A percentile compares a stretch with the other conserved stretches of the same genome.
Conservation (phyloP, 768 basidiomycete species). For the Pleurotus tuoliensis region DNA sequence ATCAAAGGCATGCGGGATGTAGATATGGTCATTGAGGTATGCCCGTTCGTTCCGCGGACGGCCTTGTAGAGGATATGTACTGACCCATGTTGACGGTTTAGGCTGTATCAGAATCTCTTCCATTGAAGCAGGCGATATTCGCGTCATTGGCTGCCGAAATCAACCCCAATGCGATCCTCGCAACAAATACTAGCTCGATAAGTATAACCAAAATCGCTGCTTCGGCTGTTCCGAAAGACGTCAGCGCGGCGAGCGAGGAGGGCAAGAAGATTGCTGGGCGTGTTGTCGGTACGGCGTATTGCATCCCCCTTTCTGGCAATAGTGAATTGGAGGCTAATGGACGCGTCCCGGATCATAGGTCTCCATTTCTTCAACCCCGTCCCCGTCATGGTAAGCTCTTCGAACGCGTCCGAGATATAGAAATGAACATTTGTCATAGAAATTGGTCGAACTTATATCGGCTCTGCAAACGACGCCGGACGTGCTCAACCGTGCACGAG, state of each 20-base stretch:
- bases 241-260: conserved; percentile 53
- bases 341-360: conserved; percentile 35
- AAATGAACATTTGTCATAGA: conserved; percentile 35
- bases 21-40: conserved; percentile 88
- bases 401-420: not conserved
- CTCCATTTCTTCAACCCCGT: conserved; percentile 97
- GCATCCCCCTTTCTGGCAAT: not conserved
- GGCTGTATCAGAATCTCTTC: conserved; percentile 85
- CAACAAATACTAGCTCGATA: conserved; percentile 92
- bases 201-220: conserved; percentile 93
- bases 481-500: conserved; percentile 70
- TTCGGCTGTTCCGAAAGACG: conserved; percentile 59
- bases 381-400: conserved; percentile 77
- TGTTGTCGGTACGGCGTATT: conserved; percentile 64
- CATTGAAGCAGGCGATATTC: conserved; percentile 79
- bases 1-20: conserved; percentile 67
- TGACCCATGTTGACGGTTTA: conserved; percentile 20
- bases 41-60: conserved; percentile 9
- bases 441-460: conserved; percentile 93
- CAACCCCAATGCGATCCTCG: conserved; percentile 74
- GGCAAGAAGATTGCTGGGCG: conserved; percentile 65
- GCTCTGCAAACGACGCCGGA: conserved; percentile 84
- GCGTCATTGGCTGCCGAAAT: conserved; percentile 61
- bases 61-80: too few relatives aligned
- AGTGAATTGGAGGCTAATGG: not conserved